Evolutionary conservation across 208 protist genomes (phyloP), one percentile per base, ranked within the genome.

Genomic region (Leptomonas pyrrhocoris): DNA sequence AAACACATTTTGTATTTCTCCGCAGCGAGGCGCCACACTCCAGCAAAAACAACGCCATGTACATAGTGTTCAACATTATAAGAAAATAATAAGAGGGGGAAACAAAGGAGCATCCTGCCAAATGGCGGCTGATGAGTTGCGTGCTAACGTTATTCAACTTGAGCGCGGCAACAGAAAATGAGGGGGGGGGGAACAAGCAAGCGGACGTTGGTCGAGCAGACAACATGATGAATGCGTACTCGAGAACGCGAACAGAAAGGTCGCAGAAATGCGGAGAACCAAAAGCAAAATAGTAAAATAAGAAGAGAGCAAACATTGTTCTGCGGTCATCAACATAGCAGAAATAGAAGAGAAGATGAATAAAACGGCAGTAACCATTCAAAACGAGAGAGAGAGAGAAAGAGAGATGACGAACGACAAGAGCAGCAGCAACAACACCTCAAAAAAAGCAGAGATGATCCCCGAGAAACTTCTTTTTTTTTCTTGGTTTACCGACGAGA

Each of bases 231-330:
- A 12, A 9, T 38, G 34, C 34, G 34, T 38, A 9, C 9, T 38
- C 34, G 9, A 38, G 7, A 67, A 51, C 6, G 11, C 8, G 51
- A 51, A 67, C 27, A 54, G 43, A 25, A 36, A 18, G 38, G 31
- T 60, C 15, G 34, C 34, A 28, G 38, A 48, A 65, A 25, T 42
- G 54, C 28, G 28, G 21, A 30, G 16, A 48, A 21, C 11, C 2
- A 19, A 48, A 56, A 64, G 8, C 28, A 74, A 57, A 72, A 69
- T 49, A 68, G 23, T 42, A 6, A 75, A 59, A 19, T 34, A 18
- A 63, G 28, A 63, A 45, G 21, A 62, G n/a, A n/a, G n/a, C n/a
- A n/a, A n/a, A n/a, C n/a, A n/a, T n/a, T n/a, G n/a, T n/a, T n/a
- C n/a, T n/a, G n/a, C n/a, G n/a, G n/a, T n/a, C n/a, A n/a, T n/a